Evolutionary conservation across 2,329 filamentous ascomycete genomes (phyloP).

Genomic region (Ceratocystis eucalypticola): DNA sequence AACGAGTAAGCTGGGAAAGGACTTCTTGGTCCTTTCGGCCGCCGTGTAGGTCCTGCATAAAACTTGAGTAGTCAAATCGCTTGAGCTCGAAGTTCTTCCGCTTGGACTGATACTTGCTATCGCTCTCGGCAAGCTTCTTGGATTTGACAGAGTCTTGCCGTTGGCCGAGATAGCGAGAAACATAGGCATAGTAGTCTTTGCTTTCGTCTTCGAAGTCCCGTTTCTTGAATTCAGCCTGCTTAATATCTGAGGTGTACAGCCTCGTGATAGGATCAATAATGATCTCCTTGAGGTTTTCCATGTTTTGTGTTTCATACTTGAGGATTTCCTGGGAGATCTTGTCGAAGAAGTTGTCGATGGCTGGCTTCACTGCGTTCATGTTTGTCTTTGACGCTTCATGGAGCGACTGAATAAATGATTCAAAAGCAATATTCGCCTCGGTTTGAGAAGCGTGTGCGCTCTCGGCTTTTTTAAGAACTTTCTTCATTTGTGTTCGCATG

Average conservation of each 20-base stretch:
- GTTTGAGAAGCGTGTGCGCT: conserved; percentile 66
- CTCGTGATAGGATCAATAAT: conserved; percentile 90
- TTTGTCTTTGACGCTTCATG: conserved; percentile 82
- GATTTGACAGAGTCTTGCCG: conserved; percentile 91
- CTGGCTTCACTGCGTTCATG: conserved; percentile 90
- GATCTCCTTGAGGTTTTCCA: conserved; percentile 70
- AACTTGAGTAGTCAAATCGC: conserved; percentile 96
- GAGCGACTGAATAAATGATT: conserved; percentile 70
- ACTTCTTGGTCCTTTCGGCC: conserved; percentile 98
- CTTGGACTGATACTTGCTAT: conserved; percentile 91
- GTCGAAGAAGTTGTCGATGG: conserved; percentile 95
- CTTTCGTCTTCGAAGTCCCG: conserved; percentile 98
- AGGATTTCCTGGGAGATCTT: conserved; percentile 89
- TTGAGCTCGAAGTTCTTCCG: conserved; percentile 91
- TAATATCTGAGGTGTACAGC: conserved; percentile 90
- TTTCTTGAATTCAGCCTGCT: conserved; percentile 91
- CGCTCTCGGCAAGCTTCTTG: conserved; percentile 89
- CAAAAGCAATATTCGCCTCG: conserved; percentile 74
- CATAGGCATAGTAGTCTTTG: conserved; percentile 94
- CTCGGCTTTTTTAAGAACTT: conserved; percentile 87
- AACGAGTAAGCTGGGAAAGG: conserved; percentile 83
- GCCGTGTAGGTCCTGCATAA: conserved; percentile 97
- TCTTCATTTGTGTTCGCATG: conserved; percentile 90
- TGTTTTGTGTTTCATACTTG: conserved; percentile 72
- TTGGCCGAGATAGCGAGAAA: conserved; percentile 90